phyloP scores from a whole-genome alignment of 2,329 filamentous ascomycete species.

The Fusarium subtropicale region DNA sequence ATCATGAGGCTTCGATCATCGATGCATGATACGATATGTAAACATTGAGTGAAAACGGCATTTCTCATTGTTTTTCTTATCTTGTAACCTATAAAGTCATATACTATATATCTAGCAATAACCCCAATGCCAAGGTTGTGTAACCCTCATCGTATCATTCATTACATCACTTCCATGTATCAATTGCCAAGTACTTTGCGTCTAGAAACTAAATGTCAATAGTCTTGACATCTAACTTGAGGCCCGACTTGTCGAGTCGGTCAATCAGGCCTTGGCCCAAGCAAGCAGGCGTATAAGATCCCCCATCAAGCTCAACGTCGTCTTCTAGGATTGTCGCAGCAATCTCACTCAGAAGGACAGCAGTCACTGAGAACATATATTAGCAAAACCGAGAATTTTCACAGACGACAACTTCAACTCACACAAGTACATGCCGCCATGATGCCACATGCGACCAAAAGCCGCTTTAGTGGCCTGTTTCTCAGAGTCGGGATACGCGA shows the following conservation, averaged over 20 bases:
- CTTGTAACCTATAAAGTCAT: background rate
- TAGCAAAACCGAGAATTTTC: conserved; percentile 3
- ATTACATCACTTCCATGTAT: conserved; percentile 12
- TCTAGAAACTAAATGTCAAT: conserved; percentile 33
- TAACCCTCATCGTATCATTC: background rate
- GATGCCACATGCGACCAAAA: conserved; percentile 65
- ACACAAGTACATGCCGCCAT: conserved; percentile 74
- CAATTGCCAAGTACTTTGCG: background rate
- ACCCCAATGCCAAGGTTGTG: background rate
- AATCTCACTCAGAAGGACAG: conserved; percentile 70
- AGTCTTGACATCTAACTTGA: conserved; percentile 70
- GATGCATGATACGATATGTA: background rate
- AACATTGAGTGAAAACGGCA: background rate
- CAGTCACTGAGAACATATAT: conserved; percentile 68
- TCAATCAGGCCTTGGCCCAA: conserved; percentile 76
- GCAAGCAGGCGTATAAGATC: conserved; percentile 77
- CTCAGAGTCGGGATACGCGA: conserved; percentile 71
- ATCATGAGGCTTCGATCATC: conserved; percentile 6
- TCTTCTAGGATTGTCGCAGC: conserved; percentile 74
- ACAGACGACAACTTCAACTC: conserved; percentile 50
- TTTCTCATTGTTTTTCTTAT: background rate
- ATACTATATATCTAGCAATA: background rate
- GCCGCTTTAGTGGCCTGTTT: conserved; percentile 60
- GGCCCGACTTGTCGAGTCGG: conserved; percentile 68
- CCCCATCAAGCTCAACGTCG: conserved; percentile 69